Percentiles rank a stretch among this genome's conserved stretches.
Conservation (phyloP, 2,329 filamentous ascomycete genomes). For the Sporothrix brunneoviolacea region DNA sequence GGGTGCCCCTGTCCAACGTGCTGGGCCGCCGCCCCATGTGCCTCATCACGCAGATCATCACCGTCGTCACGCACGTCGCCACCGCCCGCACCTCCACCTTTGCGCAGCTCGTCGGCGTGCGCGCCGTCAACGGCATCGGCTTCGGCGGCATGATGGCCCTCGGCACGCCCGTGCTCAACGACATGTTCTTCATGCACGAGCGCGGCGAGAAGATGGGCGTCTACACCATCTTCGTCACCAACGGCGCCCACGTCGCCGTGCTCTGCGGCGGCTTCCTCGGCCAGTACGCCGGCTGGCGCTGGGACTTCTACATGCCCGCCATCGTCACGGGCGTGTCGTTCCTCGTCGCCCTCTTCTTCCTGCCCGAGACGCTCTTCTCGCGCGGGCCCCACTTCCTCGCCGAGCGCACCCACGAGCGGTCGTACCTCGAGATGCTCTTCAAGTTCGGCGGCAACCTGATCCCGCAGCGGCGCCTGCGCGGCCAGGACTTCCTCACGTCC, state of each 20-base stretch:
- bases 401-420: conserved; percentile 6
- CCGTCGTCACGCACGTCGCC: conserved; percentile 12
- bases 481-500: conserved; percentile 9
- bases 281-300: conserved; percentile 15
- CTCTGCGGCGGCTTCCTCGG: conserved; percentile 15
- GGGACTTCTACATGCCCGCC: conserved; percentile 17
- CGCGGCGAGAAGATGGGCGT: conserved; percentile 17
- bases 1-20: conserved; percentile 15
- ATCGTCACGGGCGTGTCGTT: conserved; percentile 11
- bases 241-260: conserved; percentile 15
- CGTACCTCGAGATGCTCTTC: conserved; percentile 9
- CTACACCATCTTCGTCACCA: conserved; percentile 17
- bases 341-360: not conserved
- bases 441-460: conserved; percentile 6
- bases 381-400: conserved; percentile 9
- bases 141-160: conserved; percentile 17
- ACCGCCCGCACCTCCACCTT: conserved; percentile 12
- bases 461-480: conserved; percentile 11
- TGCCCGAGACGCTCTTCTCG: conserved; percentile 16
- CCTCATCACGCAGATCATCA: conserved; percentile 9
- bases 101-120: conserved; percentile 11
- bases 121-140: conserved; percentile 16
- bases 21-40: conserved; percentile 18
- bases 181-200: conserved; percentile 19
- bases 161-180: conserved; percentile 17